Base-by-base conservation (phyloP, 2,329 filamentous ascomycete genomes). In the Acrodontium crateriforme region DNA sequence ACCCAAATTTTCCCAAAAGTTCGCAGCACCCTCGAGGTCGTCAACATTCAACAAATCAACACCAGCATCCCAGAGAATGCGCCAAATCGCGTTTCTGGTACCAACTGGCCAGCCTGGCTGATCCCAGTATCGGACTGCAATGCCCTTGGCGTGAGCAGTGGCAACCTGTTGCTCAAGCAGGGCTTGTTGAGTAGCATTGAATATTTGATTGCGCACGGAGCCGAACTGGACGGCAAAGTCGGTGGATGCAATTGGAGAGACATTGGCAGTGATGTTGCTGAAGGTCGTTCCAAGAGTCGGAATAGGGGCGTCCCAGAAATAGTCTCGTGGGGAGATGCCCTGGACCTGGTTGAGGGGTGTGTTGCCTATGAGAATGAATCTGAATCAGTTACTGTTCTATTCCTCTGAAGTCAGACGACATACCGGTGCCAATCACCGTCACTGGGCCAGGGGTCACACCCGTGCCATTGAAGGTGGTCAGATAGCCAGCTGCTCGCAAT, bases 21-120 rank as follows among this genome's bases (percentile, higher is more conserved):
- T 56, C 11, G 62, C 59, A 10, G 56, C 62, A 12, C 51, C 71
- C 35, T 63, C 56, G 27, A 77, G 38, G 52, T 78, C 72, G 58
- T 78, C 73, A 0, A 67, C 71, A 48, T 76, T 77, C 27, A 78
- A 41, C 32, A 78, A 45, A 32, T 65, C 65, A n/a, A 71, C 69
- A 0, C 70, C 71, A 32, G 67, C 67, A 27, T 63, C 56, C 38
- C 65, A 57, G 35, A 78, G 47, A 4, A 56, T 60, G 37, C 62
- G 54, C 73, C 74, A 78, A 4, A 74, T 51, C 7, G 57, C 53
- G 45, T 75, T 69, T 14, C 73, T 53, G 13, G 61, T 65, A n/a
- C 63, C 59, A 16, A 76, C 51, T 0, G 71, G 71, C 56, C 63
- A 77, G 2, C 54, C 55, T 0, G 74, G 74, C 36, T 67, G 63